Evolutionary conservation across 1,284 basidiomycete genomes (phyloP).

Genomic region (Phellopilus nigrolimitatus): DNA sequence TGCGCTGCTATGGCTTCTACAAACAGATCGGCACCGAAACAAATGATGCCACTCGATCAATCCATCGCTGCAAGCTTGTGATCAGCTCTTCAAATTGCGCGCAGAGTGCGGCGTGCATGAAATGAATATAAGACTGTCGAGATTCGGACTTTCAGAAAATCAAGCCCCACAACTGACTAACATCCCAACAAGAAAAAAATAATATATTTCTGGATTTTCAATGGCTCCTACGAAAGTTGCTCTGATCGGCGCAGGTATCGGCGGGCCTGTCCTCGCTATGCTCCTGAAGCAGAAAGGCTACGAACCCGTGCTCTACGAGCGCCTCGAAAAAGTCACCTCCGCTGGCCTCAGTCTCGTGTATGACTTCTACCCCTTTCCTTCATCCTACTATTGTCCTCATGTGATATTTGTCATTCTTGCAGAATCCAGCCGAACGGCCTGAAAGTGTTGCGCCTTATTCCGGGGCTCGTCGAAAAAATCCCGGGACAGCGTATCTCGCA

Average conservation of each 20-base stretch:
- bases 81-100: no score
- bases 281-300: constrained; percentile 41
- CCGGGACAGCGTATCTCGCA: constrained; percentile 29
- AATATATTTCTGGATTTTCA: no score
- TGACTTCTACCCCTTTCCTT: constrained; percentile 14
- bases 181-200: no score
- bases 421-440: constrained; percentile 41
- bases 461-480: constrained; percentile 33
- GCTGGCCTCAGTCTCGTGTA: constrained; percentile 37
- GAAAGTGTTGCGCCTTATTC: constrained; percentile 37
- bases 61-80: no score
- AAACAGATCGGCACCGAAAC: no score
- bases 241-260: constrained; percentile 41
- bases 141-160: no score
- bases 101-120: no score
- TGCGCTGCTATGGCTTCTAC: no score
- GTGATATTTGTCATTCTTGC: not conserved
- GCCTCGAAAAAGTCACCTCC: constrained; percentile 27
- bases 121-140: no score
- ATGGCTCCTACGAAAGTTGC: constrained; percentile 31
- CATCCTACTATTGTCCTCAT: not conserved
- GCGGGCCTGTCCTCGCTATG: constrained; percentile 42
- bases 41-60: no score
- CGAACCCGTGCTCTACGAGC: constrained; percentile 39
- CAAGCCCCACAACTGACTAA: no score